Percentiles rank a stretch among this genome's conserved stretches.
Evolutionary conservation across 208 protist species (phyloP).

Genomic region (Leishmania aethiopica): DNA sequence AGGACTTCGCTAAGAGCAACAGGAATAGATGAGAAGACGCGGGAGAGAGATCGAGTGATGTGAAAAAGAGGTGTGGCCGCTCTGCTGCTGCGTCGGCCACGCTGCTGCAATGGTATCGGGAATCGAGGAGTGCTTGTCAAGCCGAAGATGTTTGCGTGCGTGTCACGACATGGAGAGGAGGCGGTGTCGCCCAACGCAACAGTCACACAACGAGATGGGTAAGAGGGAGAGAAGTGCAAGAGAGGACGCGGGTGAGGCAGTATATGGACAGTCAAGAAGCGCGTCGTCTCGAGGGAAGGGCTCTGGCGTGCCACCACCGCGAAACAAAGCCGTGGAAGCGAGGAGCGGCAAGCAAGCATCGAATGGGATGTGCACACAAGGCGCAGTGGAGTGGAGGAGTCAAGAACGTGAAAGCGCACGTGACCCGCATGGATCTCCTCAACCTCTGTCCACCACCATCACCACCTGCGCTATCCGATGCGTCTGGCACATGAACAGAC

Average conservation of each 20-base stretch:
- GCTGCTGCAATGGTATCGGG: background rate
- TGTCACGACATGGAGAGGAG: background rate
- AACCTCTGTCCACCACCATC: background rate
- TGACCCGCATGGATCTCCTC: background rate
- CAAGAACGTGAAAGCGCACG: background rate
- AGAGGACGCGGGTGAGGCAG: background rate
- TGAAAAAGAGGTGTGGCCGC: background rate
- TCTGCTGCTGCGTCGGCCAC: background rate
- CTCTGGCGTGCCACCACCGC: background rate
- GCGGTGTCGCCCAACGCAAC: background rate
- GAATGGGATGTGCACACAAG: background rate
- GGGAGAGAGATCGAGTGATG: background rate
- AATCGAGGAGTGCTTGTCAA: background rate
- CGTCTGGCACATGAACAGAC: background rate
- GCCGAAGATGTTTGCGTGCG: background rate
- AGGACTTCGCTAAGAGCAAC: background rate
- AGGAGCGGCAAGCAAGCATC: background rate
- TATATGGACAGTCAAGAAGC: background rate
- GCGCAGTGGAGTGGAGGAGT: background rate
- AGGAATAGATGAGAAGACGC: background rate
- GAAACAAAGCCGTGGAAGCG: background rate
- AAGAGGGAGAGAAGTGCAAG: background rate
- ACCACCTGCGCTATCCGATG: background rate
- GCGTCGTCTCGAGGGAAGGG: background rate
- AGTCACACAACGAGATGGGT: background rate